Base-by-base conservation (phyloP, 805 yeast species). In the Metschnikowia hibisci region DNA sequence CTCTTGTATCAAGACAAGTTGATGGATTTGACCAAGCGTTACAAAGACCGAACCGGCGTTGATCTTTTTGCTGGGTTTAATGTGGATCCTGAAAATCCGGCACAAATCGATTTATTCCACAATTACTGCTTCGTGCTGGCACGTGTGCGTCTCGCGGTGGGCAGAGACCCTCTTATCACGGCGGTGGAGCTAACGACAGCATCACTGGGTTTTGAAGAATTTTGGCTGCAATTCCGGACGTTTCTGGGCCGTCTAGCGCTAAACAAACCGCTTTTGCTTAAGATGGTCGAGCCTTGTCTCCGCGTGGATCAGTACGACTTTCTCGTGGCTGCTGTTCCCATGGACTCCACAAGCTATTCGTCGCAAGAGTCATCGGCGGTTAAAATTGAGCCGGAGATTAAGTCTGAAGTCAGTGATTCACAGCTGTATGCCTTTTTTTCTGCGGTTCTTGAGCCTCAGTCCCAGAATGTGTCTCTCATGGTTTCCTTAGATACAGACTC, bases 31-130 rank as follows among this genome's bases (percentile, higher is more conserved):
- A 39, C 38, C 7, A 22, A 29, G 5, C 43, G 28, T n/a, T 51
- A 50, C 43, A 13, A 22, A 9, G 15, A 12, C 4, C 32, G 22
- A 14, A 41, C 50, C 7, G 32, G 26, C 9, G 20, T 12, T 13
- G 45, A 36, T 6, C 33, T 51, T n/a, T 51, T 51, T 28, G 15
- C 6, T 6, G 40, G 33, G 11, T 14, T 13, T n/a, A 48, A 40
- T 14, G 54, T 46, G 8, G 32, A 40, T 20, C 33, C 34, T 11
- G 32, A 32, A 6, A 18, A 39, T 6, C 22, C 39, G 12, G 26
- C 34, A 12, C 51, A 52, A 47, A 41, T 52, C 25, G 48, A 39
- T 13, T 18, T 46, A 22, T 29, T 36, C 30, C 33, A 18, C 25
- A 39, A 39, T 2, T 43, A 36, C 33, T 48, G 50, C 34, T 46